These are phyloP conservation scores for Starmerella apicola DNA, from an alignment of 805 yeast species.

Conservation along the genomic window DNA sequence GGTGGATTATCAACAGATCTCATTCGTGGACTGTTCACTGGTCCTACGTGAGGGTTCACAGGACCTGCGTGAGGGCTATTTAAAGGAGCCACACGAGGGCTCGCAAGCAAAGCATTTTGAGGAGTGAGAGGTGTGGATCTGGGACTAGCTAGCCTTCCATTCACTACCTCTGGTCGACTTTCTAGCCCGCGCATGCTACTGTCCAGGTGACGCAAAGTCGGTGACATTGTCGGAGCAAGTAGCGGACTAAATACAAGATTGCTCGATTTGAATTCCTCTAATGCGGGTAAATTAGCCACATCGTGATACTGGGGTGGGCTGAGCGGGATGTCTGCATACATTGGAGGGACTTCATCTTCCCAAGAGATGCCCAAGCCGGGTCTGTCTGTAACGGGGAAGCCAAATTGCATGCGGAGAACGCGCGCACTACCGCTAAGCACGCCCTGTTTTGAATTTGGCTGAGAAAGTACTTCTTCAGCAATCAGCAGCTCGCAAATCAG, in stretches of 20 bases:
- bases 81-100: too few species aligned
- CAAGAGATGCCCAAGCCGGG: constrained; percentile 94
- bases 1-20: not conserved
- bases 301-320: constrained; percentile 73
- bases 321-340: constrained; percentile 73
- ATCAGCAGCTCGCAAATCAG: constrained; percentile 81
- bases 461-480: constrained; percentile 57
- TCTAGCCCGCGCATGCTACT: constrained; percentile 21
- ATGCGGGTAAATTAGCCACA: constrained; percentile 21
- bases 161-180: constrained; percentile 3
- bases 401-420: constrained; percentile 88
- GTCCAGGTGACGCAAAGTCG: constrained; percentile 22
- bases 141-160: not conserved
- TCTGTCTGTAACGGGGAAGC: constrained; percentile 68
- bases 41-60: not conserved
- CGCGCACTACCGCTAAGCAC: constrained; percentile 80
- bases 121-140: not conserved
- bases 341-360: constrained; percentile 99
- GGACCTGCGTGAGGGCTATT: too few species aligned
- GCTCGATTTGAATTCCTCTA: constrained; percentile 21
- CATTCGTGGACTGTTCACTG: not conserved
- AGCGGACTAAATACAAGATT: constrained; percentile 20
- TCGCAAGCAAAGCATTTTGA: not conserved
- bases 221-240: constrained; percentile 19
- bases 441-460: constrained; percentile 25